A percentile compares a stretch with the other conserved stretches of the same genome.
Evolutionary conservation across 352 stramenopile species (phyloP).

Genomic region (Globisporangium carolinianum): DNA sequence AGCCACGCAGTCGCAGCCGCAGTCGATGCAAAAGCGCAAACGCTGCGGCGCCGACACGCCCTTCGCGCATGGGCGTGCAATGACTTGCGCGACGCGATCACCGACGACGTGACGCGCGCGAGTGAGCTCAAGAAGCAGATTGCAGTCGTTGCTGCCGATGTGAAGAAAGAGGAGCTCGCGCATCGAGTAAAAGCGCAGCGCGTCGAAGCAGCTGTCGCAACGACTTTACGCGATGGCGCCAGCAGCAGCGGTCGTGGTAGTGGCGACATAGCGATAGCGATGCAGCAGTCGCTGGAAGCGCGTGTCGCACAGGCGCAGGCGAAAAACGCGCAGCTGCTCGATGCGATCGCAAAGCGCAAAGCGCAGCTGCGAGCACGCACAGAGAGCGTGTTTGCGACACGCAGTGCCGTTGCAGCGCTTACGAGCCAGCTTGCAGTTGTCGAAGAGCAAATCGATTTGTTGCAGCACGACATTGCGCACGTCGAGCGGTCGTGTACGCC

Average conservation of each 20-base stretch:
- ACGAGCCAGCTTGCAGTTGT: conserved; percentile 22
- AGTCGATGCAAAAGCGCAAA: conserved; percentile 31
- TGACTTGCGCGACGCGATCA: conserved; percentile 40
- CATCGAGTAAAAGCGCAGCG: conserved; percentile 49
- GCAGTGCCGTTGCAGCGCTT: conserved; percentile 27
- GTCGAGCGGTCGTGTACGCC: conserved; percentile 56
- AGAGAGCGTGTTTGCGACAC: conserved; percentile 59
- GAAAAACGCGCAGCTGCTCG: conserved; percentile 9
- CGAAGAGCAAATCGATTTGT: conserved; percentile 13
- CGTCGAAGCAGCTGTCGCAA: conserved; percentile 21
- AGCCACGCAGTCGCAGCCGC: conserved; percentile 5
- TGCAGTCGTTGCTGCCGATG: conserved; percentile 23
- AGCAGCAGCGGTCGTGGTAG: background rate
- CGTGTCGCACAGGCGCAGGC: conserved; percentile 5
- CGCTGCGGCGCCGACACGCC: conserved; percentile 33
- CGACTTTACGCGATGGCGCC: background rate
- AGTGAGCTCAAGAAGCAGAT: conserved; percentile 66
- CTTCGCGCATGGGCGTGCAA: conserved; percentile 51
- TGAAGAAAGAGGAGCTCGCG: conserved; percentile 49
- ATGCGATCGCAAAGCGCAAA: conserved; percentile 25
- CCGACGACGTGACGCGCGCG: conserved; percentile 40
- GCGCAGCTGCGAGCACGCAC: conserved; percentile 30
- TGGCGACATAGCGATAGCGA: background rate
- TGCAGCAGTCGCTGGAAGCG: background rate
- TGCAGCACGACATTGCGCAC: conserved; percentile 31